Evolutionary conservation across 371 early-diverging fungal genomes (phyloP), one percentile per base, ranked within the genome.

Genomic region (Lichtheimia corymbifera): DNA sequence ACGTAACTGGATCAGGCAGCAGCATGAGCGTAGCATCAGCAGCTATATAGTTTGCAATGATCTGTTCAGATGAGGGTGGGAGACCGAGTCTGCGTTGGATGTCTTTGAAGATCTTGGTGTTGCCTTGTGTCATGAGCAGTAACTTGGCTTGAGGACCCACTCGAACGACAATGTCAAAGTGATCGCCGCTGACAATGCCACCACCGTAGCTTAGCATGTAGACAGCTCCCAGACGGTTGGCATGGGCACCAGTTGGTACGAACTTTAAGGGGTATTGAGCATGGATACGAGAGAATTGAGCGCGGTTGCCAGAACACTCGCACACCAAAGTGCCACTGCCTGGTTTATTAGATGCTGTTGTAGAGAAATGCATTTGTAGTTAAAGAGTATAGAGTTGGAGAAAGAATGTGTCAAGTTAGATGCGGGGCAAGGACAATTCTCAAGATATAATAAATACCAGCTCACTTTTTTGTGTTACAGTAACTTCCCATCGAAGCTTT

Each of bases 1-100:
- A 88, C 5, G 89, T 89, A 9, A 91, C 90, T 0, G 92, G 92
- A 53, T 91, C 92, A 3, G 93, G 93, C 24, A 93, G 63, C 20
- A 85, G 47, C 20, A 87, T 70, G 1, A 91, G 59, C 0, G 83
- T 76, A 1, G 82, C 81, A 2, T 62, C 44, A 0, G 71, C 43
- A 6, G 55, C 73, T 0, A 90, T 69, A 2, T 61, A 13, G 0
- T 72, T 65, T 2, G 66, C 47, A 27, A 91, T 66, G 1, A 72
- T 68, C 61, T 89, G 89, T 11, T 67, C 50, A 6, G 84, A 82
- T 28, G 64, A 50, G 1, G 44, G 49, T 18, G 62, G 64, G 6
- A n/a, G 20, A 4, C 35, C 20, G 2, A 40, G 28, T 56, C 12
- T 53, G 45, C 68, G 44, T 9, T 63, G 63, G 11, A 63, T 70